Evolutionary conservation across 192 early-diverging fungal genomes (phyloP), one percentile per base, ranked within the genome.

Genomic region (Dissophora globulifera): DNA sequence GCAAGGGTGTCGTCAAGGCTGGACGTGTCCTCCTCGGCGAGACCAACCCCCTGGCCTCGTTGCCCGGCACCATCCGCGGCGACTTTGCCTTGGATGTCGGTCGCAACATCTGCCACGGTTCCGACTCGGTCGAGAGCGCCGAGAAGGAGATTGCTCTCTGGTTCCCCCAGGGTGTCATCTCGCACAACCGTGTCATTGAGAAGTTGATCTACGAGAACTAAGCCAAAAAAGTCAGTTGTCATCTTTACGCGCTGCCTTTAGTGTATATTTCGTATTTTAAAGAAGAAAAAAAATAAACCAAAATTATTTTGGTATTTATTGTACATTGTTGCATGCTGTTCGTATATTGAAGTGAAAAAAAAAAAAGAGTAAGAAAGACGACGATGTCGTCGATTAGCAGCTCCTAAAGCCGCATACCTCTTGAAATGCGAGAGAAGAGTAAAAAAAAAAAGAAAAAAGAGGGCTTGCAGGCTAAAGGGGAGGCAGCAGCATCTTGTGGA

Each of bases 51-150:
- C 83, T 92, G 69, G 90, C 90, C 22, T 83, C 95, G 51, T 88
- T 85, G 46, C 93, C 94, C 49, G 95, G 95, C 50, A 93, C 92
- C 61, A 94, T 97, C 85, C 93, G 95, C 65, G 94, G 92, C 50
- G 92, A 72, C 58, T 69, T 54, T 53, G 60, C 49, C 72, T 81
- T 87, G 78, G 81, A 86, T 48, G 85, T 92, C 68, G 92, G 90
- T 50, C 90, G 89, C 75, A 96, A 94, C 82, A 85, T 92, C 71
- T 89, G 93, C 83, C 94, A 95, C 83, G 95, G 92, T 64, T 93
- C 91, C 58, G 94, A 96, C 78, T 89, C 88, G 53, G 89, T 89
- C 33, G 94, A 95, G 70, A 86, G 84, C 81, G 93, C 93, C 43
- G 80, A 88, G 68, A 90, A 86, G 81, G 93, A 94, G 71, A 94